These are phyloP conservation scores for Saccharomycopsis sp. DNA, from an alignment of 805 yeast species.

Conservation along the genomic window DNA sequence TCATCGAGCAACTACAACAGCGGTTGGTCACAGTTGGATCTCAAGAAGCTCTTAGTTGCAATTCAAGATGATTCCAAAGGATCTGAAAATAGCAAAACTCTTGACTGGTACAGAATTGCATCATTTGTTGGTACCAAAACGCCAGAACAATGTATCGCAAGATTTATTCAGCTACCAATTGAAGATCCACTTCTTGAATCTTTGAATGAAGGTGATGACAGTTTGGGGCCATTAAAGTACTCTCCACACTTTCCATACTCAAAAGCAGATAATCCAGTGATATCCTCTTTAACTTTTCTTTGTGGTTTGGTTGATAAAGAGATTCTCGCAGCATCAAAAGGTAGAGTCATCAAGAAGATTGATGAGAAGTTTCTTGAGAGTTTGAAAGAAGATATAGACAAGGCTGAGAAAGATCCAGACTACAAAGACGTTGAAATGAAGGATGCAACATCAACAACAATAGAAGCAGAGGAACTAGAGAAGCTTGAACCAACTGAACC, in stretches of 20 bases:
- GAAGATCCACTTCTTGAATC: constrained; percentile 59
- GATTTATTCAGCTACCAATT: constrained; percentile 71
- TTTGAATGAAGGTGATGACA: constrained; percentile 28
- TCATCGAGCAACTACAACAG: constrained; percentile 26
- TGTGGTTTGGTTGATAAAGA: constrained; percentile 79
- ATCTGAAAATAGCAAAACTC: constrained; percentile 28
- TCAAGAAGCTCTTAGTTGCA: constrained; percentile 40
- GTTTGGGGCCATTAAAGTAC: constrained; percentile 67
- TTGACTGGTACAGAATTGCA: constrained; percentile 77
- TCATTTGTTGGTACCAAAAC: constrained; percentile 57
- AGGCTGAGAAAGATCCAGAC: constrained; percentile 16
- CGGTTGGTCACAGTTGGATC: constrained; percentile 62
- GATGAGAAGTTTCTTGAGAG: constrained; percentile 20
- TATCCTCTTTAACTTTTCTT: constrained; percentile 85
- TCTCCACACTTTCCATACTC: constrained; percentile 80
- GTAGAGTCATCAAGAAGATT: constrained; percentile 21
- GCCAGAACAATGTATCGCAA: constrained; percentile 69
- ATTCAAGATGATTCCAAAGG: constrained; percentile 14
- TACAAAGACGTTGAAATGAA: constrained; percentile 15
- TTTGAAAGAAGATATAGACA: constrained; percentile 18
- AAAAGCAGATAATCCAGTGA: constrained; percentile 83
- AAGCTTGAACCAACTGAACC: constrained; percentile 19
- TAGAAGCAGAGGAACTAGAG: constrained; percentile 1
- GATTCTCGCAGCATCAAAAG: constrained; percentile 31
- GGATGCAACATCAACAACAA: no score